A percentile compares a stretch with the other conserved stretches of the same genome.
Evolutionary conservation across 345 rosid species (phyloP).

Genomic region (Syzygium aromaticum): DNA sequence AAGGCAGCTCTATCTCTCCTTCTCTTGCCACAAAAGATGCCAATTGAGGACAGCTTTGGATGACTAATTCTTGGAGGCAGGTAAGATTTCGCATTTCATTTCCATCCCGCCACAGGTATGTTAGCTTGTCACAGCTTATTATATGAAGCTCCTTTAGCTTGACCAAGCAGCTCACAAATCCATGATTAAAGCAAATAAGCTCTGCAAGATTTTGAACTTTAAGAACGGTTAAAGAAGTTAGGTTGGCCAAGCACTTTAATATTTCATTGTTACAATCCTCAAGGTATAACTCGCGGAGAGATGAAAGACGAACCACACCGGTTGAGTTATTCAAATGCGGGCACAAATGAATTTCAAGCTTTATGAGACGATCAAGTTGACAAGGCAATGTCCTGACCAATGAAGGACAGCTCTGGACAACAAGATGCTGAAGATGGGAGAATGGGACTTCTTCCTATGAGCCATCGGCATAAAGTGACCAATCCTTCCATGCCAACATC

Average conservation of each 20-base stretch:
- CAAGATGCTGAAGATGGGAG: neutral
- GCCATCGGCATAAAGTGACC: neutral
- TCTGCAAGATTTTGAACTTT: fast-evolving
- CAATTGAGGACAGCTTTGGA: fast-evolving
- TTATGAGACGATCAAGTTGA: neutral
- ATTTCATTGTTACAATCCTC: neutral
- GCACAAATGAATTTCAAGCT: neutral
- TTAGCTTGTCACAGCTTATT: fast-evolving
- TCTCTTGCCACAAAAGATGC: neutral
- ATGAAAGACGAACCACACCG: neutral
- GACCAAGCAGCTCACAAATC: fast-evolving
- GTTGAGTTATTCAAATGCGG: neutral
- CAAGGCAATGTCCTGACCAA: neutral
- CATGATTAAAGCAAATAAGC: neutral
- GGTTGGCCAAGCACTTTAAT: fast-evolving
- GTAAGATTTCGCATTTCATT: neutral
- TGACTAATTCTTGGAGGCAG: fast-evolving
- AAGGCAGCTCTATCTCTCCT: fast-evolving
- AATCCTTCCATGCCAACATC: neutral
- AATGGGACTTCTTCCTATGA: neutral
- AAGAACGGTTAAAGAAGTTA: neutral
- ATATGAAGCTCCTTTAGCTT: neutral
- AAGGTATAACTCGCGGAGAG: neutral
- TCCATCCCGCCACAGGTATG: neutral
- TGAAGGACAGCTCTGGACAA: fast-evolving